Conservation (phyloP, 306 rosid genomes). For the Erythrophleum fordii region DNA sequence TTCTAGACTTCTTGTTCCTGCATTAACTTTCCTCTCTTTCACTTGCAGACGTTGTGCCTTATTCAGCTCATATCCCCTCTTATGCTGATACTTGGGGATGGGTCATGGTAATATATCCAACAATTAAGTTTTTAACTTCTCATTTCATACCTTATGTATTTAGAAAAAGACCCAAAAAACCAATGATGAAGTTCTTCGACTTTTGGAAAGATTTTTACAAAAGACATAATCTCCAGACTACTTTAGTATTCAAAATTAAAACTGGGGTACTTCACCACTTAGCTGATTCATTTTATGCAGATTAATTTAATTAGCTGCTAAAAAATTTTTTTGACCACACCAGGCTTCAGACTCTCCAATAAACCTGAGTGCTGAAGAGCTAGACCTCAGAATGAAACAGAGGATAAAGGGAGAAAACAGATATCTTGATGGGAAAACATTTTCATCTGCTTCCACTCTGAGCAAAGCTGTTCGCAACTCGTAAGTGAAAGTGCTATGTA, state of each 20-base stretch:
- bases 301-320: not conserved
- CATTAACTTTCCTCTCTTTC: slow-evolving; percentile 19
- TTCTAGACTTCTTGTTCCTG: not conserved
- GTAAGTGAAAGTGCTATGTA: slow-evolving; percentile 43
- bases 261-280: not conserved
- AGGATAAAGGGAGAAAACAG: slow-evolving; percentile 72
- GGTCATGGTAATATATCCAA: slow-evolving; percentile 69
- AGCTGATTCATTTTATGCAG: not conserved
- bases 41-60: slow-evolving; percentile 92
- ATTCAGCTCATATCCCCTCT: slow-evolving; percentile 93
- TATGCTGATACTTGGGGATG: slow-evolving; percentile 99
- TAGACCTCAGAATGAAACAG: slow-evolving; percentile 66
- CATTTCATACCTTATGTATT: not conserved
- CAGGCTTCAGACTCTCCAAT: slow-evolving; percentile 79
- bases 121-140: not conserved
- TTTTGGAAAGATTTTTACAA: slow-evolving; percentile 9
- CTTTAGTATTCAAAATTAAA: not conserved
- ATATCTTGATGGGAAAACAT: slow-evolving; percentile 74
- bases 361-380: slow-evolving; percentile 57
- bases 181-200: not conserved
- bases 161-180: not conserved
- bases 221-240: not conserved
- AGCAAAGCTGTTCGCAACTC: slow-evolving; percentile 78
- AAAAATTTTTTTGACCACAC: not conserved
- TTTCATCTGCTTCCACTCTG: slow-evolving; percentile 68